Evolutionary conservation across 164 flowering plant genomes (phyloP), one percentile per base, ranked within the genome.

Genomic region (Annona cherimola): DNA sequence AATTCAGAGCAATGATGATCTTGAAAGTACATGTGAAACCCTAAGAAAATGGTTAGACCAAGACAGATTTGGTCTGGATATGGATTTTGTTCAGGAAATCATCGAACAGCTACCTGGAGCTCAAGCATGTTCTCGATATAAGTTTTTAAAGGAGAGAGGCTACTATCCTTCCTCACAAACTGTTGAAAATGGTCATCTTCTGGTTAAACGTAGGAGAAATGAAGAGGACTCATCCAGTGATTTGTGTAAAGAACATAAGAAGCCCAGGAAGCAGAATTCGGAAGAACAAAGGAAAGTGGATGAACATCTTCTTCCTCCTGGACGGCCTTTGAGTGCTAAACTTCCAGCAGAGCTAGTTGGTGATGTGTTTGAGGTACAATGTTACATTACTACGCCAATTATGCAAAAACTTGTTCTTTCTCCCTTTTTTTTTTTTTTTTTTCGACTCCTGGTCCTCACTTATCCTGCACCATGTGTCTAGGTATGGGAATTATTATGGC

Each of bases 11-110:
- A 79, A 77, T 20, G 42, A 71, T 63, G 86, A 88, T 57, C 75
- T 81, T 74, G 85, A 82, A 16, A 71, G 72, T 50, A 67, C 72
- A 5, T 71, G 78, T 62, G 61, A 71, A 16, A 50, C 70, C 26
- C 74, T 90, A 40, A 70, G 42, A 45, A 83, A 82, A 68, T 92
- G 98, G 98, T 74, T 90, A 73, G 81, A 81, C 46, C 86, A 81
- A 72, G 98, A 92, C 73, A 88, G 98, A 65, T 92, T 88, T 87
- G 98, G 98, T 67, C 76, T 92, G 61, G 96, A 92, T 72, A 65
- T 79, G 69, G 93, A 87, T 65, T 91, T 95, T 86, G 97, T 95
- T 69, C 93, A 88, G 80, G 99, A 93, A 83, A 74, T 90, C 16
- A 74, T 95, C 42, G 99, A 93, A 79, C 86, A 84, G 74, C 87